phyloP scores from a whole-genome alignment of 805 yeast species.

The Spencermartinsiella europaea region DNA sequence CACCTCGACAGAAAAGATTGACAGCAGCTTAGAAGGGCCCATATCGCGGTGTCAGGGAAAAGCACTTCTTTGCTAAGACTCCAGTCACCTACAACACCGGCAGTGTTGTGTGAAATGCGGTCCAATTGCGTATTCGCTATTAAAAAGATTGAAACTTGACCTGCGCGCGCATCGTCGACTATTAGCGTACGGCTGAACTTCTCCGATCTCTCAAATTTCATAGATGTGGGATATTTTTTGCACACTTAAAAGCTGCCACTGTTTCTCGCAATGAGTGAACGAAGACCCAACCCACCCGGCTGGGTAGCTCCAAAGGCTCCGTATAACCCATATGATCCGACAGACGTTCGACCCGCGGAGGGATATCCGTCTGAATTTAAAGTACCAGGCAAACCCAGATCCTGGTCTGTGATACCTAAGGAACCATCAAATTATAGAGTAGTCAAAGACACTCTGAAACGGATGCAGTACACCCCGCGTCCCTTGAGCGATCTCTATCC shows the following conservation, averaged over 20 bases:
- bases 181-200: no score
- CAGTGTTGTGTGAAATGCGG: no score
- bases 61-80: no score
- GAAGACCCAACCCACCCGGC: constrained; percentile 24
- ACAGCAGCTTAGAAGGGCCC: constrained; percentile 4
- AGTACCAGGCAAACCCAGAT: constrained; percentile 56
- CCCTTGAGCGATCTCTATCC: constrained; percentile 71
- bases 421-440: constrained; percentile 62
- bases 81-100: no score
- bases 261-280: constrained; percentile 12
- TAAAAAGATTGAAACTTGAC: no score
- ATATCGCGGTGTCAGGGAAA: no score
- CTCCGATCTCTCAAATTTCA: no score
- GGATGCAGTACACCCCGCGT: constrained; percentile 69
- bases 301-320: constrained; percentile 66
- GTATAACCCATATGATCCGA: constrained; percentile 78
- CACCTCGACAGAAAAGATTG: constrained; percentile 35
- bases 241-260: no score
- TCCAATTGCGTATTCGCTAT: no score
- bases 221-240: no score
- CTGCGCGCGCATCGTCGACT: no score
- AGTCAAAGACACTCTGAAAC: constrained; percentile 68
- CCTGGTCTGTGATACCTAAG: constrained; percentile 54
- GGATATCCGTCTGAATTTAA: constrained; percentile 83
- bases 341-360: constrained; percentile 69